Evolutionary conservation across 2,329 filamentous ascomycete species (phyloP).

Genomic region (Colletotrichum trifolii): DNA sequence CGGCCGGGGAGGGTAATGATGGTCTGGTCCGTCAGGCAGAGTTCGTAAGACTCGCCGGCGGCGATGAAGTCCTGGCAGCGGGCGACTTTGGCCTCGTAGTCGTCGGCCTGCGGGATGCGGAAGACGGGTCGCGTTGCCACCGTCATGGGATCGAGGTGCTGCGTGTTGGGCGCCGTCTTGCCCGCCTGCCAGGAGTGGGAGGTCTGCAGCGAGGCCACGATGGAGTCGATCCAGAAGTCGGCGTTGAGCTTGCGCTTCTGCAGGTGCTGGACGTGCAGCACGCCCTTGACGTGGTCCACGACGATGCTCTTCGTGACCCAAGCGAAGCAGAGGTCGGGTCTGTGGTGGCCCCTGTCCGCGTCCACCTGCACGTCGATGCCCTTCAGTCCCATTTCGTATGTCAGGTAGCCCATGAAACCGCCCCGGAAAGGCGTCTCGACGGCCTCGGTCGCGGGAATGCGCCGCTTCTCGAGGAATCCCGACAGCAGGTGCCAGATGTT

Average conservation of each 20-base stretch:
- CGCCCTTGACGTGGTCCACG: conserved; percentile 74
- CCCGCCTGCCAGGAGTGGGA: conserved; percentile 47
- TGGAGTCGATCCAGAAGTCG: conserved; percentile 46
- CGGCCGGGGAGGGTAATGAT: conserved; percentile 60
- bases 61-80: conserved; percentile 77
- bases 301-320: conserved; percentile 84
- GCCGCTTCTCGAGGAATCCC: conserved; percentile 52
- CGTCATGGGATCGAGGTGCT: conserved; percentile 16
- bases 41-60: conserved; percentile 85
- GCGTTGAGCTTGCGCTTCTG: conserved; percentile 39
- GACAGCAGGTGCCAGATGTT: conserved; percentile 64
- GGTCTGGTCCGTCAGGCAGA: conserved; percentile 84
- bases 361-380: conserved; percentile 61
- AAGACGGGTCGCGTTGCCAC: conserved; percentile 42
- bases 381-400: conserved; percentile 83
- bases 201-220: conserved; percentile 44
- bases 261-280: conserved; percentile 76
- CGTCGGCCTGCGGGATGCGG: conserved; percentile 52
- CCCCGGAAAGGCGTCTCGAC: conserved; percentile 74
- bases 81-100: conserved; percentile 75
- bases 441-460: conserved; percentile 34
- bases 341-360: conserved; percentile 49
- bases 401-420: conserved; percentile 85
- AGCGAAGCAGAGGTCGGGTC: conserved; percentile 79
- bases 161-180: conserved; percentile 10